phyloP scores from a whole-genome alignment of 2,329 filamentous ascomycete genomes.

The Thielaviopsis ethacetica region DNA sequence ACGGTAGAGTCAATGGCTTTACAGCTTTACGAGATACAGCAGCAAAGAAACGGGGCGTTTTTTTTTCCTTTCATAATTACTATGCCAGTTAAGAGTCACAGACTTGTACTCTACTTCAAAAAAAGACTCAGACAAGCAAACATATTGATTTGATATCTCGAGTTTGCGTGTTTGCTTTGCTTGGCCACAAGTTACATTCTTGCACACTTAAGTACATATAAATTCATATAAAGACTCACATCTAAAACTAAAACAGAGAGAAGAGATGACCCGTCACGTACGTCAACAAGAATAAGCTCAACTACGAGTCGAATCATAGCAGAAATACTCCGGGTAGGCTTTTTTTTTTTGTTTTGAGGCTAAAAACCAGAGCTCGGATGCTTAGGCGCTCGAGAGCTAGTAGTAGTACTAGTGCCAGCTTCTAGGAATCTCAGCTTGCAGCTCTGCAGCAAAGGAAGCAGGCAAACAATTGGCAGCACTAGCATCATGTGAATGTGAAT shows the following conservation, averaged over 20 bases:
- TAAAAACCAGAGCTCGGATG: background rate
- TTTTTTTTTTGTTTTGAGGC: background rate
- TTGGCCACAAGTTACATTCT: too few relatives aligned
- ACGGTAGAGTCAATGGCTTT: too few relatives aligned
- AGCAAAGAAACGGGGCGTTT: too few relatives aligned
- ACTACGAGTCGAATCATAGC: background rate
- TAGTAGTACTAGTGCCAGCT: too few relatives aligned
- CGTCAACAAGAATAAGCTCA: background rate
- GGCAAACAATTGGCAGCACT: too few relatives aligned
- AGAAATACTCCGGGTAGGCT: background rate
- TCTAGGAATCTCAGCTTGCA: too few relatives aligned
- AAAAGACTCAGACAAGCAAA: background rate
- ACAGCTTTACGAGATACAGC: too few relatives aligned
- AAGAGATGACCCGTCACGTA: background rate
- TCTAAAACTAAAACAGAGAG: background rate
- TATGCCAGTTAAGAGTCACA: too few relatives aligned
- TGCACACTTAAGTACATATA: background rate
- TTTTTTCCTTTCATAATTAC: too few relatives aligned
- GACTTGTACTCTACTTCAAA: too few relatives aligned
- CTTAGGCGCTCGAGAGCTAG: background rate
- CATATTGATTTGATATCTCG: background rate
- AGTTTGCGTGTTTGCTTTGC: background rate
- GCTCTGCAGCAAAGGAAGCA: too few relatives aligned
- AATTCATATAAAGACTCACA: background rate
- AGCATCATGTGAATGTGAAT: too few relatives aligned